Percentiles rank a stretch among this genome's conserved stretches.
phyloP scores from a whole-genome alignment of 331 rosid species.

The Pyracantha coccinea region DNA sequence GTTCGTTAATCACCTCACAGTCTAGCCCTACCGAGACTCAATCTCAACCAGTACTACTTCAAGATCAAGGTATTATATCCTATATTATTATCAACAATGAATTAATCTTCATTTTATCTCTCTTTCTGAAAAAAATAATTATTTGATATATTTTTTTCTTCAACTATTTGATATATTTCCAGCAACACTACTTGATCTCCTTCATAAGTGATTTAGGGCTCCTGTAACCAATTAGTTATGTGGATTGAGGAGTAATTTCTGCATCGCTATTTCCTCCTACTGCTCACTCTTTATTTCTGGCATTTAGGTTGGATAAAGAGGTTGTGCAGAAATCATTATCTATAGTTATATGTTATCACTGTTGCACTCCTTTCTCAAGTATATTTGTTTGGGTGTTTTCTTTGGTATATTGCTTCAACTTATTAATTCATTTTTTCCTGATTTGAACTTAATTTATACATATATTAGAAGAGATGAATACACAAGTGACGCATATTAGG shows the following conservation, averaged over 20 bases:
- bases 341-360: neutral
- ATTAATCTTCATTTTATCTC: too few relatives aligned
- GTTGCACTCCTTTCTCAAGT: neutral
- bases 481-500: too few relatives aligned
- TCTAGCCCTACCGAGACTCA: neutral
- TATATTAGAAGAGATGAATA: neutral
- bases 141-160: too few relatives aligned
- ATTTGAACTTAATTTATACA: neutral
- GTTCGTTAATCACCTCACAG: neutral
- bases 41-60: conserved; percentile 21
- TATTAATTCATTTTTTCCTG: neutral
- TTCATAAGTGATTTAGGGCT: neutral
- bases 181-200: neutral
- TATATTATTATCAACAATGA: too few relatives aligned
- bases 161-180: too few relatives aligned
- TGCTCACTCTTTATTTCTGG: too few relatives aligned
- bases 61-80: conserved; percentile 43
- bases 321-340: too few relatives aligned
- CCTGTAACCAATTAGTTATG: neutral
- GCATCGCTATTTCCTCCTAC: too few relatives aligned
- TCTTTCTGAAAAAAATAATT: too few relatives aligned
- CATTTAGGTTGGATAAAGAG: too few relatives aligned
- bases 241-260: too few relatives aligned
- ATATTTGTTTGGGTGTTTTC: neutral
- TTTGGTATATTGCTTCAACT: neutral